A percentile compares a stretch with the other conserved stretches of the same genome.
These are phyloP conservation scores for Phyllosticta citriasiana DNA, from an alignment of 2,329 filamentous ascomycete genomes.

Conservation along the genomic window DNA sequence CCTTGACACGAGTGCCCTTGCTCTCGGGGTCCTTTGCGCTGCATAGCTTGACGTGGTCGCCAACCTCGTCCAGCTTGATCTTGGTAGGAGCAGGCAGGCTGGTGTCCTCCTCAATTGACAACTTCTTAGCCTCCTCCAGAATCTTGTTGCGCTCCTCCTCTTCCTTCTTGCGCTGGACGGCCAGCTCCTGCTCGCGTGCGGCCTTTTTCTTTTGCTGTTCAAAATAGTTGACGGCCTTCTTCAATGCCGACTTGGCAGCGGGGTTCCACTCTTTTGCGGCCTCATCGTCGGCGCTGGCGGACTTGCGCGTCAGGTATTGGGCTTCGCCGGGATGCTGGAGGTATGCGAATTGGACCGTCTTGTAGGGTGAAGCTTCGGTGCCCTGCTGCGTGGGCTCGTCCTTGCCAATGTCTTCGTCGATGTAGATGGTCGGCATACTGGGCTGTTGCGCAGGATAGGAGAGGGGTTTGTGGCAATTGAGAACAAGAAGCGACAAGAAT, in stretches of 20 bases:
- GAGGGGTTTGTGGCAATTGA: conserved; percentile 2
- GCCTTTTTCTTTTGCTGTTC: conserved; percentile 78
- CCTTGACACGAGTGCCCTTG: conserved; percentile 65
- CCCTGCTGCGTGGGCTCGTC: conserved; percentile 59
- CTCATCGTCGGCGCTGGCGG: conserved; percentile 45
- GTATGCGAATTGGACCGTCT: conserved; percentile 69
- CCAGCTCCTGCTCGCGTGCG: conserved; percentile 63
- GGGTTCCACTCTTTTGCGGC: conserved; percentile 66
- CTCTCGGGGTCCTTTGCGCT: conserved; percentile 39
- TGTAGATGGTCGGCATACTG: conserved; percentile 45
- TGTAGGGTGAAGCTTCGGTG: conserved; percentile 66
- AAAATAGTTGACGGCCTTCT: conserved; percentile 69
- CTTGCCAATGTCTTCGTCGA: conserved; percentile 70
- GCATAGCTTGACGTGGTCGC: conserved; percentile 46
- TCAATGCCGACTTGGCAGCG: conserved; percentile 71
- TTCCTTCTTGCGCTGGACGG: conserved; percentile 62
- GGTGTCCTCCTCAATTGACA: conserved; percentile 58
- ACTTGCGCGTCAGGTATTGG: conserved; percentile 58
- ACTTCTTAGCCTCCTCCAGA: conserved; percentile 74
- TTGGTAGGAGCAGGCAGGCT: conserved; percentile 63
- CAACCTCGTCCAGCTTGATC: conserved; percentile 66
- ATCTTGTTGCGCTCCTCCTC: conserved; percentile 59
- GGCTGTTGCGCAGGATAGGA: background rate
- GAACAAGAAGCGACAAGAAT: background rate
- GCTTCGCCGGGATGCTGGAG: conserved; percentile 56